A percentile compares a stretch with the other conserved stretches of the same genome.
phyloP scores from a whole-genome alignment of 306 rosid species.

The Argentina anserina region DNA sequence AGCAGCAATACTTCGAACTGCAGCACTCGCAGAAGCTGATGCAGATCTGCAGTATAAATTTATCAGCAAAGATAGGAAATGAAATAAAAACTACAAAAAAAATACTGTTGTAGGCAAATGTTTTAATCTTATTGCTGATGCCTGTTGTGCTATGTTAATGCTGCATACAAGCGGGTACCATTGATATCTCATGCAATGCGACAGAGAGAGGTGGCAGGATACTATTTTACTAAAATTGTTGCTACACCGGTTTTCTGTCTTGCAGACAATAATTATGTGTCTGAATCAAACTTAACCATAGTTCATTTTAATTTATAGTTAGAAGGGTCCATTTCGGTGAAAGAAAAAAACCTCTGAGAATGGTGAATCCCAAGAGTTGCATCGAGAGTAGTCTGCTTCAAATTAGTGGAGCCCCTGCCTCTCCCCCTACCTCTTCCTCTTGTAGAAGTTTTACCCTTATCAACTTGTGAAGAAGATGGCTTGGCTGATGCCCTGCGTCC shows the following conservation, averaged over 20 bases:
- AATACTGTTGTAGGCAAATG: background rate
- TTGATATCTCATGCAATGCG: background rate
- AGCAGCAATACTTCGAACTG: constrained; percentile 44
- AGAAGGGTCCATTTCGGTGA: constrained; percentile 2
- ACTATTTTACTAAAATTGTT: background rate
- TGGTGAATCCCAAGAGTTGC: constrained; percentile 70
- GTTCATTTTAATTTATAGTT: background rate
- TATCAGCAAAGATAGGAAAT: background rate
- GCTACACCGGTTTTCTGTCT: background rate
- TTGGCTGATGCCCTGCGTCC: constrained; percentile 59
- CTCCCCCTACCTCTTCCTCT: constrained; percentile 87
- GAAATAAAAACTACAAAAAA: background rate
- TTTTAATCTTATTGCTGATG: background rate
- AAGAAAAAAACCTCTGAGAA: constrained; percentile 65
- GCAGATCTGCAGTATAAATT: constrained; percentile 57
- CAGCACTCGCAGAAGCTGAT: constrained; percentile 64
- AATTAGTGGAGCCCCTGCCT: constrained; percentile 58
- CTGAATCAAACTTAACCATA: background rate
- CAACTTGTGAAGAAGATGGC: constrained; percentile 34
- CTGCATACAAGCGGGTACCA: background rate
- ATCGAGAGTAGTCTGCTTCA: constrained; percentile 93
- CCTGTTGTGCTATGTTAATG: too few relatives aligned
- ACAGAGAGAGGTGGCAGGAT: background rate
- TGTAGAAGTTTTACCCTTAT: constrained; percentile 41
- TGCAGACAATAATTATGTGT: background rate